Evolutionary conservation across 2,329 filamentous ascomycete genomes (phyloP), one percentile per base, ranked within the genome.

Genomic region (Ramularia endophylla): DNA sequence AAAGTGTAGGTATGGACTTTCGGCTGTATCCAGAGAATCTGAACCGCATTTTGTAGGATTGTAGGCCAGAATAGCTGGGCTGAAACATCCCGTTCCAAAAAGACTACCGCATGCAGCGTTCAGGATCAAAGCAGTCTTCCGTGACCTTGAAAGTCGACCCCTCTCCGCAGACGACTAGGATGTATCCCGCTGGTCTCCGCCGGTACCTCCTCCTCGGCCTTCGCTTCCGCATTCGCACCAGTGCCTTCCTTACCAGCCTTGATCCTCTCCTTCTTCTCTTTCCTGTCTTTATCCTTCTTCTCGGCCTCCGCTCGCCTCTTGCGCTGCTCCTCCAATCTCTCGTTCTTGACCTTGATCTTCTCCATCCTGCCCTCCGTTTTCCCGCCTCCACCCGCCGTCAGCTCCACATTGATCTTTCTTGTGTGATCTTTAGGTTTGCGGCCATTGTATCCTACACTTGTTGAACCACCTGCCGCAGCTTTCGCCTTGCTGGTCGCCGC

Each of bases 351-450:
- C 57, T 78, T 74, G 63, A 97, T 87, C 70, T 89, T 92, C 43
- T 81, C 75, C 59, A 77, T 79, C 50, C 90, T 75, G 42, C 73
- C 68, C 50, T 80, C 73, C 33, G 79, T 86, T 63, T 88, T 94
- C 46, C 90, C 90, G 29, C 89, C 89, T 38, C 75, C 75, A 27
- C 89, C 89, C 44, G 85, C 89, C 76, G 88, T 95, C 52, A 97
- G 68, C 68, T 95, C 90, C 18, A 95, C 85, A 61, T 95, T 95
- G 57, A 97, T 94, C 66, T 82, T 85, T 55, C 90, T 74, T 38
- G 80, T 68, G 12, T 49, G 71, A 69, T 65, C 81, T 71, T 61
- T 54, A 42, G 56, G 52, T 25, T 50, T 44, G 36, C 50, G 54
- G n/a, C 46, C 43, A 72, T 46, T 36, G 35, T 40, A 32, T 20